A percentile compares a stretch with the other conserved stretches of the same genome.
These are phyloP conservation scores for Pleurostoma richardsiae DNA, from an alignment of 2,329 filamentous ascomycete genomes.

Conservation along the genomic window DNA sequence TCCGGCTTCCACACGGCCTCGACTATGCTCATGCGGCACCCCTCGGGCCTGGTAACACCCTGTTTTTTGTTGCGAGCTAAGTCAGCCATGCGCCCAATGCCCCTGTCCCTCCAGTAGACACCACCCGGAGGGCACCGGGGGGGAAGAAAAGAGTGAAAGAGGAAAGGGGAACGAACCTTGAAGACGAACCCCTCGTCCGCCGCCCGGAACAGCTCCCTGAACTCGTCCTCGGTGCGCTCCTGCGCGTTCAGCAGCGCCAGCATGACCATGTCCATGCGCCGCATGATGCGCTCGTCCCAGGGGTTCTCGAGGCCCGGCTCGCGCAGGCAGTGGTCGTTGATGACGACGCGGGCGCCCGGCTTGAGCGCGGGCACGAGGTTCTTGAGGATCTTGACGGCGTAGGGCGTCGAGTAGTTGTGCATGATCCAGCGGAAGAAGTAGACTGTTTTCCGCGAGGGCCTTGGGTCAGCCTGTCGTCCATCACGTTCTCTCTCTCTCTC, in stretches of 20 bases:
- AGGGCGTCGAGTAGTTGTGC: constrained; percentile 55
- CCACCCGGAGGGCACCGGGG: no score
- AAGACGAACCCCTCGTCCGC: constrained; percentile 31
- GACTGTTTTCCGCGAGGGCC: constrained; percentile 20
- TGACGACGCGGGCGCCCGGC: constrained; percentile 42
- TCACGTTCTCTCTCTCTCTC: no score
- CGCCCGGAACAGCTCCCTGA: constrained; percentile 30
- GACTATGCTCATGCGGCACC: constrained; percentile 27
- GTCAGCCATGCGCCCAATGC: neutral
- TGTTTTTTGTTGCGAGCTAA: constrained; percentile 5
- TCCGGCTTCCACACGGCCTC: constrained; percentile 25
- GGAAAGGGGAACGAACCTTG: constrained; percentile 16
- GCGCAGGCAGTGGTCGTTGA: constrained; percentile 32
- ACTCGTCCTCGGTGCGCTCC: constrained; percentile 37
- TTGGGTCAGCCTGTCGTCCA: no score
- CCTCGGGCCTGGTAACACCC: constrained; percentile 19
- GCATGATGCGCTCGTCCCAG: constrained; percentile 31
- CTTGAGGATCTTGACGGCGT: constrained; percentile 41
- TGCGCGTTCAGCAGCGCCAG: constrained; percentile 34
- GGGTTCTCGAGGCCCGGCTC: constrained; percentile 23
- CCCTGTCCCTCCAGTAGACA: no score
- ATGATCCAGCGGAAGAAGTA: constrained; percentile 58
- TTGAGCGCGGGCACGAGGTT: constrained; percentile 50
- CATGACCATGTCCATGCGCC: constrained; percentile 38
- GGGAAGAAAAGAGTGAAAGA: no score